Base-by-base conservation (phyloP, 164 flowering plant species). In the Magnolia changhungtana region DNA sequence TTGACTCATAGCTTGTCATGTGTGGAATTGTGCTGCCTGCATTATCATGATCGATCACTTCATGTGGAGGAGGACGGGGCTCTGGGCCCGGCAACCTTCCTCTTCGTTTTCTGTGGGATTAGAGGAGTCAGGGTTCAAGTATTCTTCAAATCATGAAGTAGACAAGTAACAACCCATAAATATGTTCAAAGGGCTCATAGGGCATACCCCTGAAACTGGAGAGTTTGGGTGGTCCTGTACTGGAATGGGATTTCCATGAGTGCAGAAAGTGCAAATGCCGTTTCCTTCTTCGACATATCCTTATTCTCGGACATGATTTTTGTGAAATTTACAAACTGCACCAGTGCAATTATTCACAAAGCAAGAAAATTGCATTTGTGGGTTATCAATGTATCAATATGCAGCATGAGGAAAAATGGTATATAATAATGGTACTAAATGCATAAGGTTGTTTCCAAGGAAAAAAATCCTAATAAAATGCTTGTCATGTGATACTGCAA, bases 241-340 rank as follows among this genome's bases (percentile, higher is more conserved):
- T 94, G 98, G 65, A 86, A 78, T 58, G 98, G 98, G 72, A 94
- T 91, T 80, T 94, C 97, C 98, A 94, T 94, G 61, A 94, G 90
- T 19, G 97, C 97, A 45, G 94, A 94, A 51, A 94, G 93, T 19
- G 98, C 97, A 86, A 94, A 94, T 7, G 89, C 90, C 68, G 97
- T 59, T 84, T 94, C 98, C 80, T 88, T 92, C 75, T 88, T 90
- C 14, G 88, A 79, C 24, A 78, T 31, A 16, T 87, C 89, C 23
- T 68, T 83, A 78, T 86, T 86, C 77, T 92, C 93, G 0, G 91
- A 88, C 93, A 91, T 94, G 72, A 94, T 91, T 75, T 91, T 88
- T 19, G 96, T 87, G 88, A 94, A 94, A 82, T 94, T 84, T n/a
- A 94, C 98, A 77, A 94, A 92, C 97, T 94, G 93, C 81, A 86